A percentile compares a stretch with the other conserved stretches of the same genome.
Evolutionary conservation across 2,329 filamentous ascomycete species (phyloP).

Genomic region (Orbilia javanica): DNA sequence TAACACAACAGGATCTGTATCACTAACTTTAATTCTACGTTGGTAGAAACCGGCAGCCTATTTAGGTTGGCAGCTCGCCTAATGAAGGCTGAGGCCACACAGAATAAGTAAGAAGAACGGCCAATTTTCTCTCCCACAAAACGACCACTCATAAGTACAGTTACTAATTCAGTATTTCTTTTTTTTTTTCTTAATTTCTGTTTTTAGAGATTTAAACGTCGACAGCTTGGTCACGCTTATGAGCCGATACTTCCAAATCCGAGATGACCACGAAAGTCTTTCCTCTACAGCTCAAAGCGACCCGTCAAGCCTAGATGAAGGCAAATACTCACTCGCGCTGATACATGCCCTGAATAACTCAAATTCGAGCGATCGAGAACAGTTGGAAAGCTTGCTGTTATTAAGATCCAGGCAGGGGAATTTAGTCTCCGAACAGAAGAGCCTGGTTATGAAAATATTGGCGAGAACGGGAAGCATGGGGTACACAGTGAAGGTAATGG

Average conservation of each 20-base stretch:
- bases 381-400: slow-evolving; percentile 21
- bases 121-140: neutral
- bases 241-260: slow-evolving; percentile 27
- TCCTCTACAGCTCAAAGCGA: neutral
- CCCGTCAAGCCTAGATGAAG: slow-evolving; percentile 11
- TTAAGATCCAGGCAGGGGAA: slow-evolving; percentile 8
- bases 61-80: slow-evolving; percentile 23
- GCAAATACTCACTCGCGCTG: slow-evolving; percentile 24
- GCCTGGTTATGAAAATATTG: slow-evolving; percentile 25
- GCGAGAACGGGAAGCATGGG: slow-evolving; percentile 18
- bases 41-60: slow-evolving; percentile 31
- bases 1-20: neutral
- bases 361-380: slow-evolving; percentile 4
- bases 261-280: slow-evolving; percentile 19
- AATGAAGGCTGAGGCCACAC: slow-evolving; percentile 23
- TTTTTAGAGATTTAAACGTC: slow-evolving; percentile 15
- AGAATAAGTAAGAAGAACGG: slow-evolving; percentile 10
- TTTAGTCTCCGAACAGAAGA: slow-evolving; percentile 28
- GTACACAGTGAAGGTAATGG: slow-evolving; percentile 11
- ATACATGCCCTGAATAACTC: slow-evolving; percentile 34
- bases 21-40: neutral
- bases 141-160: neutral
- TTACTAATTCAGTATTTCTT: neutral
- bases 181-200: too few relatives aligned
- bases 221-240: slow-evolving; percentile 23